Conservation (phyloP, 257 asterid genomes). For the Solanum pinnatisectum region DNA sequence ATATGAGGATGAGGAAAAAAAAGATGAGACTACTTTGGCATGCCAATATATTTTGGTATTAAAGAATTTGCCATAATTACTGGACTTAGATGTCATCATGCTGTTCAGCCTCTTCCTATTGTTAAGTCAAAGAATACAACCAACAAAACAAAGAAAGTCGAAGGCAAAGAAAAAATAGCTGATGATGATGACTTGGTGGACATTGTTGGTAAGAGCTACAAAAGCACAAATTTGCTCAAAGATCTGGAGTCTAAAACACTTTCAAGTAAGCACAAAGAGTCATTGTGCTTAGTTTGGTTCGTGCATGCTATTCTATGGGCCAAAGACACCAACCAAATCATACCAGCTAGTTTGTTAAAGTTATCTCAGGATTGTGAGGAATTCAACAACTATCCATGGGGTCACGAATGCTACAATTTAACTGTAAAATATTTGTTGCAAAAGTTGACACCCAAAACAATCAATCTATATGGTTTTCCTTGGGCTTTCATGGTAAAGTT, state of each 20-base stretch:
- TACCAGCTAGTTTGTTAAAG: neutral
- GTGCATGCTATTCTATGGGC: neutral
- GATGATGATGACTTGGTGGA: neutral
- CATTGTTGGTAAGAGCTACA: neutral
- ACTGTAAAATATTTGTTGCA: neutral
- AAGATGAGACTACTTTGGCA: neutral
- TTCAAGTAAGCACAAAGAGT: neutral
- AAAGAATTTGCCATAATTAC: neutral
- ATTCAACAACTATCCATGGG: neutral
- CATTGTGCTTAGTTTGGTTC: neutral
- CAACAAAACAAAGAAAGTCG: neutral
- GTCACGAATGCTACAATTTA: neutral
- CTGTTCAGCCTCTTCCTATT: neutral
- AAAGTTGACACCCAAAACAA: neutral
- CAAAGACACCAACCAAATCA: neutral
- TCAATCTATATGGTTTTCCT: neutral
- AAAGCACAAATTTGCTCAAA: neutral
- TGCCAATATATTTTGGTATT: neutral
- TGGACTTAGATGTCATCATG: neutral
- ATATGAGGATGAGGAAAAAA: neutral
- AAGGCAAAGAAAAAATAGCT: neutral
- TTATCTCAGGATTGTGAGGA: neutral
- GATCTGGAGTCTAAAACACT: neutral
- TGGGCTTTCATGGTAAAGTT: neutral
- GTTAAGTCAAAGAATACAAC: neutral